Evolutionary conservation across 345 rosid species (phyloP).

Genomic region (Acer negundo): DNA sequence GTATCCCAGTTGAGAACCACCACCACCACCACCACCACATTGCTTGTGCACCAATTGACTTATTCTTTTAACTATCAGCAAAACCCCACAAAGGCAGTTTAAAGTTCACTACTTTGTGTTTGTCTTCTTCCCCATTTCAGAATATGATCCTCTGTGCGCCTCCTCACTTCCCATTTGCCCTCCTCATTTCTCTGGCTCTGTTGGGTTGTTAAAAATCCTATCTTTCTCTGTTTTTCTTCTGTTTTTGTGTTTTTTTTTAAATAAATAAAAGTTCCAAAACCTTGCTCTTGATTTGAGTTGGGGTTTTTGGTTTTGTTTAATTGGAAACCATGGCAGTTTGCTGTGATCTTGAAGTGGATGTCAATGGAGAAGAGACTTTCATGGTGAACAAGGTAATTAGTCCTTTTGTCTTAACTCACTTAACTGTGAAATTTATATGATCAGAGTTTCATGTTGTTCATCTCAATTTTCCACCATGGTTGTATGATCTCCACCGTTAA

Average conservation of each 20-base stretch:
- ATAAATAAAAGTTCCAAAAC: constrained; percentile 4
- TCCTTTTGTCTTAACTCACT: not conserved
- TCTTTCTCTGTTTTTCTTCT: not conserved
- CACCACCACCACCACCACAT: constrained; percentile 21
- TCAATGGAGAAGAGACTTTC: constrained; percentile 89
- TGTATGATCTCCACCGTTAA: constrained; percentile 31
- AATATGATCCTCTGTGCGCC: constrained; percentile 36
- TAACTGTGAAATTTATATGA: constrained; percentile 13
- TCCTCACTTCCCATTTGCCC: constrained; percentile 32
- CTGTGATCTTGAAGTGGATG: constrained; percentile 92
- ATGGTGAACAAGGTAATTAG: constrained; percentile 70
- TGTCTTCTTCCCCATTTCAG: constrained; percentile 53
- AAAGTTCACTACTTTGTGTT: constrained; percentile 36
- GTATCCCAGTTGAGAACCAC: constrained; percentile 28
- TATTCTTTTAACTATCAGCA: constrained; percentile 22
- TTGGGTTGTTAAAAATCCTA: constrained; percentile 18
- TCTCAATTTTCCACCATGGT: not conserved
- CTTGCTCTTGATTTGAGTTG: constrained; percentile 35
- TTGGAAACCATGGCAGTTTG: constrained; percentile 60
- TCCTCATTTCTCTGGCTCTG: constrained; percentile 30
- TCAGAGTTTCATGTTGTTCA: constrained; percentile 12
- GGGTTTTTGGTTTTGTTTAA: constrained; percentile 22
- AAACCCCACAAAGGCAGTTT: constrained; percentile 36
- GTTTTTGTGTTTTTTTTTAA: not conserved
- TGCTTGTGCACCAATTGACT: constrained; percentile 44